Evolutionary conservation across 306 rosid genomes (phyloP).

Genomic region (Prunus dulcis): DNA sequence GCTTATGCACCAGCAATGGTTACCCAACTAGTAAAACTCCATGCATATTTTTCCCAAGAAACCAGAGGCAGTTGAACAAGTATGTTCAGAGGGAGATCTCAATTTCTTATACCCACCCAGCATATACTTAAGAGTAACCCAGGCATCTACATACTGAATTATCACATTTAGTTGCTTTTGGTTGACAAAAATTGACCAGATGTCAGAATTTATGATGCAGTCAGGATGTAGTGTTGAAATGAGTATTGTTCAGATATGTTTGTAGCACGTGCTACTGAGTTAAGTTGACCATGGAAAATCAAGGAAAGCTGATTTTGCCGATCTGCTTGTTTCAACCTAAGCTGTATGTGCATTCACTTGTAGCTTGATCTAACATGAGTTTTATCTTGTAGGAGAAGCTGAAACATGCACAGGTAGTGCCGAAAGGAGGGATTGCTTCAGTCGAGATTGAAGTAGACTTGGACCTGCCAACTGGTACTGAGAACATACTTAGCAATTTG

Average conservation of each 20-base stretch:
- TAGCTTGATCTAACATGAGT: constrained; percentile 2
- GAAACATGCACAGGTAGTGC: constrained; percentile 6
- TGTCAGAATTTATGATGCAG: neutral
- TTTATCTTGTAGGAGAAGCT: constrained; percentile 24
- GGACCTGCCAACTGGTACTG: constrained; percentile 6
- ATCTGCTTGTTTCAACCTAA: neutral
- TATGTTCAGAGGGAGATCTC: neutral
- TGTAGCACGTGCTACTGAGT: neutral
- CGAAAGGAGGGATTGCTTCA: constrained; percentile 16
- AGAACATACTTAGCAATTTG: constrained; percentile 5
- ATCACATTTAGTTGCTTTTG: neutral
- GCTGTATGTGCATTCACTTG: neutral
- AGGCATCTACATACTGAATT: neutral
- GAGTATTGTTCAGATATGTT: neutral
- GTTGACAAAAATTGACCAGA: neutral
- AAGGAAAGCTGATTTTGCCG: neutral
- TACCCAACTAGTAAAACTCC: neutral
- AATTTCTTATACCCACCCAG: neutral
- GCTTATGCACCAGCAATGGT: neutral
- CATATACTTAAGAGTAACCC: neutral
- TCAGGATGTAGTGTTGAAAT: neutral
- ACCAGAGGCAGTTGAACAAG: neutral
- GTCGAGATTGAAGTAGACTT: constrained; percentile 6
- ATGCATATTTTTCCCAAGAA: neutral
- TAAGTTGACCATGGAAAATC: neutral